phyloP scores from a whole-genome alignment of 305 asterid species.

The Striga hermonthica region DNA sequence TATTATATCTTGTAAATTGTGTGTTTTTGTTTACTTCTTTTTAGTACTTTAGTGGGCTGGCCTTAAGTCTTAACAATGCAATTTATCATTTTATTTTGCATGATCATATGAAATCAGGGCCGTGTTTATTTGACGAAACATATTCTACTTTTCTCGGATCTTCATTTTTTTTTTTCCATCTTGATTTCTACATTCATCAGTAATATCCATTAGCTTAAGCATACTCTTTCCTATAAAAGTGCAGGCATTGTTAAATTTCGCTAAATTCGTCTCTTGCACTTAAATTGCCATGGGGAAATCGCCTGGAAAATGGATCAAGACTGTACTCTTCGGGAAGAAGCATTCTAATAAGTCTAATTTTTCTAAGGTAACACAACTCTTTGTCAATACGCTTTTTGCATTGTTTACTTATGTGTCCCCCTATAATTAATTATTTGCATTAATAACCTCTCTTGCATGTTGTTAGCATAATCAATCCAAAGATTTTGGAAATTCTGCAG shows the following conservation, averaged over 20 bases:
- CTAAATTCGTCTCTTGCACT: conserved; percentile 32
- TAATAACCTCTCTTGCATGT: no score
- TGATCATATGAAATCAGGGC: background rate
- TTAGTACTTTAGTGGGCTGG: no score
- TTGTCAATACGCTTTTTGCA: background rate
- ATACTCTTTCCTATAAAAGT: conserved; percentile 21
- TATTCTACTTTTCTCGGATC: conserved; percentile 5
- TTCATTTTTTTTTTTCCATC: conserved; percentile 5
- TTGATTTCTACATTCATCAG: background rate
- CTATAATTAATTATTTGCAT: no score
- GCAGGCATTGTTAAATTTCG: conserved; percentile 32
- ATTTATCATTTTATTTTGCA: no score
- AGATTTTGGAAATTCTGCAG: background rate
- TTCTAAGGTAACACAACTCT: conserved; percentile 62
- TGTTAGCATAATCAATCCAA: no score
- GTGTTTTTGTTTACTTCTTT: background rate
- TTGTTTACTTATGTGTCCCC: no score
- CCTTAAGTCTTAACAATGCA: no score
- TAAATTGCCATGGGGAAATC: conserved; percentile 81
- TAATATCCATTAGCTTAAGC: conserved; percentile 1
- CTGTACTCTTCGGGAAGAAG: conserved; percentile 90
- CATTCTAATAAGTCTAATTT: conserved; percentile 54
- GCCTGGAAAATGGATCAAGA: conserved; percentile 93
- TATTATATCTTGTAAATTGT: background rate
- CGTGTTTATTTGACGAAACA: conserved; percentile 7